A percentile compares a stretch with the other conserved stretches of the same genome.
Conservation (phyloP, 1,284 basidiomycete species). For the Vanrija sp. region DNA sequence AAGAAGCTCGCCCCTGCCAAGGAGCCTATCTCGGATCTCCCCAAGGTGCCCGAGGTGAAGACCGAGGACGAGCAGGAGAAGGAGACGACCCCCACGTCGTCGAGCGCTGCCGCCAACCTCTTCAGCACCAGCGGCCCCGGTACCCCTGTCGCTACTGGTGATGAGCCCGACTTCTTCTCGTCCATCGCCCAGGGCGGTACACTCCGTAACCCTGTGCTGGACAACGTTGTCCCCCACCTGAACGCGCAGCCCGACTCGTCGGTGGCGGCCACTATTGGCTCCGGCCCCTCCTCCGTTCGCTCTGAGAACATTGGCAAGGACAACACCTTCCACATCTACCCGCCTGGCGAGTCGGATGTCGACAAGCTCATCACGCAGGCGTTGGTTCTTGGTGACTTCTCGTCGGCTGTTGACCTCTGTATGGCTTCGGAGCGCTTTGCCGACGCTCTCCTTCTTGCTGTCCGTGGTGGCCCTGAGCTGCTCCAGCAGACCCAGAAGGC, state of each 20-base stretch:
- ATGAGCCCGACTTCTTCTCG: slow-evolving; percentile 75
- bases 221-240: slow-evolving; percentile 68
- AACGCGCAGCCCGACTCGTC: slow-evolving; percentile 77
- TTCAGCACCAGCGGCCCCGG: slow-evolving; percentile 59
- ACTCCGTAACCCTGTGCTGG: slow-evolving; percentile 57
- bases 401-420: slow-evolving; percentile 86
- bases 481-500: slow-evolving; percentile 84
- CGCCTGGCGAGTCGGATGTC: slow-evolving; percentile 77
- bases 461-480: slow-evolving; percentile 85
- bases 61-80: slow-evolving; percentile 44
- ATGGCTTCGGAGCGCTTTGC: slow-evolving; percentile 86
- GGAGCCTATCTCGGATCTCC: slow-evolving; percentile 26
- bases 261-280: slow-evolving; percentile 84
- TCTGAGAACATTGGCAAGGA: slow-evolving; percentile 60
- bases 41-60: slow-evolving; percentile 32
- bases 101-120: slow-evolving; percentile 4
- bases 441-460: slow-evolving; percentile 90
- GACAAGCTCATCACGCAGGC: slow-evolving; percentile 89
- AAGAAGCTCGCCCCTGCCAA: slow-evolving; percentile 57
- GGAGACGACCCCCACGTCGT: neutral
- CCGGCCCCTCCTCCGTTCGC: slow-evolving; percentile 74
- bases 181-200: slow-evolving; percentile 58
- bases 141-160: slow-evolving; percentile 56
- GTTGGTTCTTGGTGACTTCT: slow-evolving; percentile 90
- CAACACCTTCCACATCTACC: slow-evolving; percentile 89